phyloP scores from a whole-genome alignment of 2,329 filamentous ascomycete genomes.

The Cladosporium halotolerans region DNA sequence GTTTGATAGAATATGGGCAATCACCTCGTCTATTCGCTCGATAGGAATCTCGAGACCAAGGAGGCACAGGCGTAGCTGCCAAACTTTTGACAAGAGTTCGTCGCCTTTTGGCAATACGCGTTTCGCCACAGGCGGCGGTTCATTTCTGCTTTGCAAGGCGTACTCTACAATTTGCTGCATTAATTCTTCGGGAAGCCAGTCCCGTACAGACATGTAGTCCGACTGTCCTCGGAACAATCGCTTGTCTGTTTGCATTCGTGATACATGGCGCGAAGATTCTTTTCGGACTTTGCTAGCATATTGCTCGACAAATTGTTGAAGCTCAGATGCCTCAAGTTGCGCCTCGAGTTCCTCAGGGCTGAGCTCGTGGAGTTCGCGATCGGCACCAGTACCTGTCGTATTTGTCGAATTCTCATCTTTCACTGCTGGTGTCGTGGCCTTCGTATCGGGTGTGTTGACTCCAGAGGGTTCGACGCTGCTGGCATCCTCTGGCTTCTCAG shows the following conservation, averaged over 20 bases:
- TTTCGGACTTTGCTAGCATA: conserved; percentile 70
- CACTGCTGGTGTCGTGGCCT: neutral
- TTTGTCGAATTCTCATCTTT: neutral
- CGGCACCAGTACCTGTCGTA: conserved; percentile 9
- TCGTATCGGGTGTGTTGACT: conserved; percentile 23
- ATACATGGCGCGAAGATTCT: conserved; percentile 70
- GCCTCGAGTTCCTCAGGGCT: conserved; percentile 84
- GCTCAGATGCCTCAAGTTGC: conserved; percentile 82
- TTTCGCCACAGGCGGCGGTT: conserved; percentile 42
- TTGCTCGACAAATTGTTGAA: conserved; percentile 83
- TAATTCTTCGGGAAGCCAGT: conserved; percentile 76
- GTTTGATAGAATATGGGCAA: conserved; percentile 58
- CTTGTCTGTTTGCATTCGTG: conserved; percentile 76
- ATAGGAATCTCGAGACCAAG: conserved; percentile 61
- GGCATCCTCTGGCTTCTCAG: conserved; percentile 31
- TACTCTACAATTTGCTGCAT: conserved; percentile 71
- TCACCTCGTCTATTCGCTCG: conserved; percentile 54
- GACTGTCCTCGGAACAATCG: conserved; percentile 75
- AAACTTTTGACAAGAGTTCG: conserved; percentile 70
- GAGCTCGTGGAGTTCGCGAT: conserved; percentile 46
- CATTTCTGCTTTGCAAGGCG: conserved; percentile 44
- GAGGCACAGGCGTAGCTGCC: conserved; percentile 75
- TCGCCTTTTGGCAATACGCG: conserved; percentile 57
- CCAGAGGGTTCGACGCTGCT: conserved; percentile 24
- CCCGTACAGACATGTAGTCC: conserved; percentile 61